Conservation (phyloP, 2,329 filamentous ascomycete genomes). For the Pseudogymnoascus destructans region DNA sequence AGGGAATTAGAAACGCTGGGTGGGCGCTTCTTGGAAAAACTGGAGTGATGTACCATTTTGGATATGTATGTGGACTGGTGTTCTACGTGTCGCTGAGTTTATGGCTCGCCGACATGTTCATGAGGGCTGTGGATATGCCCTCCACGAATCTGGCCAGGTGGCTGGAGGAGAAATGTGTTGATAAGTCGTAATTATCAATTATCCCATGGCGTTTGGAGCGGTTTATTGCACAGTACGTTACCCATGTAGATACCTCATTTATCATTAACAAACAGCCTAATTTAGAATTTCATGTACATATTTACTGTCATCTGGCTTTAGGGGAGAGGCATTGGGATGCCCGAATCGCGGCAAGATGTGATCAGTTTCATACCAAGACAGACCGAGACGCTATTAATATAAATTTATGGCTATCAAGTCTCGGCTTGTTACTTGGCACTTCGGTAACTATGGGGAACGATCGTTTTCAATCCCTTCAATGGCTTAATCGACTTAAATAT, state of each 20-base stretch:
- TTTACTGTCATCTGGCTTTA: neutral
- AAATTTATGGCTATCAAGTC: neutral
- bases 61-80: neutral
- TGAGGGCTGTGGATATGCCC: constrained; percentile 7
- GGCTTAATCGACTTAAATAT: neutral
- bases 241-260: constrained; percentile 4
- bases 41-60: neutral
- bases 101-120: constrained; percentile 7
- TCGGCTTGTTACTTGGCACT: constrained; percentile 2
- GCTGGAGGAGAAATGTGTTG: constrained; percentile 6
- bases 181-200: neutral
- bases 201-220: neutral
- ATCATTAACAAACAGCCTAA: neutral
- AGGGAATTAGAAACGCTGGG: constrained; percentile 29
- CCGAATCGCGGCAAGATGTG: neutral
- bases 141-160: neutral
- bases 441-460: neutral
- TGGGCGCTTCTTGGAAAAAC: neutral
- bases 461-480: neutral
- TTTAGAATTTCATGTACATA: constrained; percentile 1
- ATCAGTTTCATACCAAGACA: neutral
- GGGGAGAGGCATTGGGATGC: neutral
- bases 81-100: neutral
- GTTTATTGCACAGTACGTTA: neutral
- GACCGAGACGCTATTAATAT: neutral